Evolutionary conservation across 1,284 basidiomycete genomes (phyloP), one percentile per base, ranked within the genome.

Genomic region (Ceratobasidium sp.): DNA sequence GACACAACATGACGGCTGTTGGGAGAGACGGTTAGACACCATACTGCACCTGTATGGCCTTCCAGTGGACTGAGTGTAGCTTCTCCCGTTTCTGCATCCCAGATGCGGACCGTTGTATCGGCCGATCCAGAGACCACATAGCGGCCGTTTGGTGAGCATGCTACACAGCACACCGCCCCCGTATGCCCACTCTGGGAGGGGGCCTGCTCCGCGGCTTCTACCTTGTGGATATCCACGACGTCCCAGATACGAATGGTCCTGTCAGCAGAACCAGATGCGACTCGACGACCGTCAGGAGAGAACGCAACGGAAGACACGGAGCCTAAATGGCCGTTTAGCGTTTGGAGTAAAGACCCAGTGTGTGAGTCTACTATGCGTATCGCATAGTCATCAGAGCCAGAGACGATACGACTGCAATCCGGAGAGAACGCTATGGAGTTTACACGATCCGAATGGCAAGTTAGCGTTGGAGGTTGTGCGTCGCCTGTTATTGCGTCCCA

Each of bases 231-330:
- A 33, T 33, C 33, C 33, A 33, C 33, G 4, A 33, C 50, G 46
- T 74, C 62, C 77, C 77, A 78, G 20, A 78, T 28, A 9, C 70
- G 57, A 33, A 78, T 20, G 20, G 70, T 76, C 33, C 12, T 38
- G 44, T 78, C 71, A 2, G 46, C 7, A 28, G 56, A 65, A 7
- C 46, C 46, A 12, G 46, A 48, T 2, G 17, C 46, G 9, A 48
- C 46, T 12, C 46, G 46, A 48, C 46, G 46, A 48, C 46, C 46
- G 46, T 48, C 7, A 12, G 46, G 46, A 10, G 46, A 48, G 46
- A 48, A 48, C 17, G 7, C 46, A 17, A 48, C 46, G 9, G 46
- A 48, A 1, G 3, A 3, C 1, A 48, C 17, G 46, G 9, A 17
- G 17, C 7, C 3, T 17, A 7, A 48, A 17, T 48, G 46, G 46